Conservation (phyloP, 2,329 filamentous ascomycete genomes). For the Cytospora piceicola region DNA sequence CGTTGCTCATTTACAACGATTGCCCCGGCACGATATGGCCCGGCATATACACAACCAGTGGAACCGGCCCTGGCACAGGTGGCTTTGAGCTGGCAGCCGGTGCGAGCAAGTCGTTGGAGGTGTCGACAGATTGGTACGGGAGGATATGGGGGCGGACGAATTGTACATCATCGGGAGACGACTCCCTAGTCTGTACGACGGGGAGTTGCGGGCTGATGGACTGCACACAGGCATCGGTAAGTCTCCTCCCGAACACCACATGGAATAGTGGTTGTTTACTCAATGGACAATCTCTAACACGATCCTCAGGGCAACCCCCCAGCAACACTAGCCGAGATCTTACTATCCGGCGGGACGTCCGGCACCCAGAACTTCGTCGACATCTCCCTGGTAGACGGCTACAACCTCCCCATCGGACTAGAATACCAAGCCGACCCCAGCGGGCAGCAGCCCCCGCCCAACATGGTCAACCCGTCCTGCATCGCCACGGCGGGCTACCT, state of each 20-base stretch:
- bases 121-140: slow-evolving; percentile 77
- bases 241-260: background rate
- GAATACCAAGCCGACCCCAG: slow-evolving; percentile 59
- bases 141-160: slow-evolving; percentile 84
- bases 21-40: slow-evolving; percentile 77
- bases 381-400: slow-evolving; percentile 82
- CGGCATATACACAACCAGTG: slow-evolving; percentile 73
- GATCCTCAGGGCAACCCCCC: slow-evolving; percentile 66
- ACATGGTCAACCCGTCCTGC: slow-evolving; percentile 76
- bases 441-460: slow-evolving; percentile 70
- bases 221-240: slow-evolving; percentile 47
- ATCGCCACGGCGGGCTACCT: slow-evolving; percentile 71
- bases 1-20: slow-evolving; percentile 71
- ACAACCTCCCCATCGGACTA: slow-evolving; percentile 75
- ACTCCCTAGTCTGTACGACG: slow-evolving; percentile 55
- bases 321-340: slow-evolving; percentile 80
- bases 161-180: slow-evolving; percentile 72
- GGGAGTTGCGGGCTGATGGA: slow-evolving; percentile 47
- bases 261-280: background rate
- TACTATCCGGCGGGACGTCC: slow-evolving; percentile 66
- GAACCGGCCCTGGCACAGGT: slow-evolving; percentile 66
- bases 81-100: slow-evolving; percentile 71
- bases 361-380: slow-evolving; percentile 76
- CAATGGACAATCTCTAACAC: slow-evolving; percentile 5
- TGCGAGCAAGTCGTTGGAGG: slow-evolving; percentile 62